These are phyloP conservation scores for Coemansia sp. DNA, from an alignment of 192 early-diverging fungal species.

Conservation along the genomic window DNA sequence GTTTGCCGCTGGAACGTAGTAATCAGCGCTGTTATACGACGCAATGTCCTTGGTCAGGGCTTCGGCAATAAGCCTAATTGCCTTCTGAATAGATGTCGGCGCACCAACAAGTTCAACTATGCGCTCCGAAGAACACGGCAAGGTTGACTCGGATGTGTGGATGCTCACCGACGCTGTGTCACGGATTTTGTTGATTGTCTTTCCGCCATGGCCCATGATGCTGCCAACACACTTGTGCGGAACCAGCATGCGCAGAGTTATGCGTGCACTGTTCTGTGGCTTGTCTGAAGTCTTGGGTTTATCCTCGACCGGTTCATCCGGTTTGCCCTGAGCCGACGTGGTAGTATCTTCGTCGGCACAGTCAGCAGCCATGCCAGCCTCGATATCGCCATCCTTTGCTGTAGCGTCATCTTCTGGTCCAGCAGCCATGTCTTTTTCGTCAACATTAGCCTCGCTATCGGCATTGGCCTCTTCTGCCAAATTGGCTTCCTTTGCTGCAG, in stretches of 20 bases:
- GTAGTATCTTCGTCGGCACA: neutral
- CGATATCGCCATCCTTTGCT: neutral
- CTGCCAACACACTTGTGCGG: slow-evolving; percentile 55
- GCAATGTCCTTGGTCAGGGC: slow-evolving; percentile 42
- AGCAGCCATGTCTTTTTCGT: neutral
- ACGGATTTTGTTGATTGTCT: slow-evolving; percentile 50
- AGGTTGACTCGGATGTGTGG: slow-evolving; percentile 46
- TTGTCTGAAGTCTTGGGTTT: neutral
- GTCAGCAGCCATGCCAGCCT: neutral
- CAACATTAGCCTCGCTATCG: neutral
- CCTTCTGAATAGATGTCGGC: slow-evolving; percentile 38
- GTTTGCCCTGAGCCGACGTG: neutral
- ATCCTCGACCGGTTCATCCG: slow-evolving; percentile 3
- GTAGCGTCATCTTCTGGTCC: neutral
- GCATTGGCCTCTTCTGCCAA: neutral
- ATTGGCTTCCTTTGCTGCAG: slow-evolving; percentile 2
- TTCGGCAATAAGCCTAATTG: slow-evolving; percentile 36
- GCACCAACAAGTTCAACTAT: slow-evolving; percentile 45
- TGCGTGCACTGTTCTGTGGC: neutral
- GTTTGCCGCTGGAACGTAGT: slow-evolving; percentile 48
- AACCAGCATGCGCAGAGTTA: slow-evolving; percentile 46
- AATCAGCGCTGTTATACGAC: slow-evolving; percentile 32
- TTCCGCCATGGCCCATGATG: slow-evolving; percentile 55
- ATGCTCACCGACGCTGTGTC: slow-evolving; percentile 37
- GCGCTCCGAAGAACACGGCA: slow-evolving; percentile 44